Evolutionary conservation across 2,329 filamentous ascomycete species (phyloP).

Genomic region (Phialocephala subalpina): DNA sequence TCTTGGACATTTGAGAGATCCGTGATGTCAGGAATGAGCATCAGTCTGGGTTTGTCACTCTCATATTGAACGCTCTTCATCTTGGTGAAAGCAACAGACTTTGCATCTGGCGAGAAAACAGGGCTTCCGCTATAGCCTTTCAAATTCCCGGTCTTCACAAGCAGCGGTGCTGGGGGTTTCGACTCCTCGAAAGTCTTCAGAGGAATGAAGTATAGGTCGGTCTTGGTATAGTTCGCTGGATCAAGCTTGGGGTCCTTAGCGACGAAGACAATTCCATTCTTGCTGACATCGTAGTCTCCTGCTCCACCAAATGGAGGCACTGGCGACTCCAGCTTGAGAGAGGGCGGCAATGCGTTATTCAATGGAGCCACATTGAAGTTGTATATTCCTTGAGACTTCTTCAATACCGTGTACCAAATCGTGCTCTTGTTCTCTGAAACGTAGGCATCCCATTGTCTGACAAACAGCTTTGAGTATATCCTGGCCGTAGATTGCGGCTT

Average conservation of each 20-base stretch:
- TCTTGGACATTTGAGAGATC: slow-evolving; percentile 66
- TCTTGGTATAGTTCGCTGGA: slow-evolving; percentile 79
- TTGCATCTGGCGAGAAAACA: slow-evolving; percentile 77
- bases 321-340: slow-evolving; percentile 65
- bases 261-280: slow-evolving; percentile 73
- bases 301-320: slow-evolving; percentile 81
- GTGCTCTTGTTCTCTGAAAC: slow-evolving; percentile 72
- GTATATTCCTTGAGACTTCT: slow-evolving; percentile 40
- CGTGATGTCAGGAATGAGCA: slow-evolving; percentile 68
- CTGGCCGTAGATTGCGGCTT: slow-evolving; percentile 70
- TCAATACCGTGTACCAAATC: slow-evolving; percentile 75
- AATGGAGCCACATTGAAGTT: slow-evolving; percentile 54
- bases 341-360: slow-evolving; percentile 66
- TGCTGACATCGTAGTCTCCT: slow-evolving; percentile 80
- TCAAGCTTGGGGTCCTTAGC: slow-evolving; percentile 77
- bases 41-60: slow-evolving; percentile 75
- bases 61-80: slow-evolving; percentile 85
- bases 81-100: slow-evolving; percentile 76
- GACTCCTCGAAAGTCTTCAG: slow-evolving; percentile 66
- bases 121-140: slow-evolving; percentile 72
- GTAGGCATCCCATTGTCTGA: slow-evolving; percentile 86
- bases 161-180: slow-evolving; percentile 57
- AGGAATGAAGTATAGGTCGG: slow-evolving; percentile 79
- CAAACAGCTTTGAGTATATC: slow-evolving; percentile 78
- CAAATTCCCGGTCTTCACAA: slow-evolving; percentile 64